Base-by-base conservation (phyloP, 1,284 basidiomycete species). In the Cryptococcus sp. region DNA sequence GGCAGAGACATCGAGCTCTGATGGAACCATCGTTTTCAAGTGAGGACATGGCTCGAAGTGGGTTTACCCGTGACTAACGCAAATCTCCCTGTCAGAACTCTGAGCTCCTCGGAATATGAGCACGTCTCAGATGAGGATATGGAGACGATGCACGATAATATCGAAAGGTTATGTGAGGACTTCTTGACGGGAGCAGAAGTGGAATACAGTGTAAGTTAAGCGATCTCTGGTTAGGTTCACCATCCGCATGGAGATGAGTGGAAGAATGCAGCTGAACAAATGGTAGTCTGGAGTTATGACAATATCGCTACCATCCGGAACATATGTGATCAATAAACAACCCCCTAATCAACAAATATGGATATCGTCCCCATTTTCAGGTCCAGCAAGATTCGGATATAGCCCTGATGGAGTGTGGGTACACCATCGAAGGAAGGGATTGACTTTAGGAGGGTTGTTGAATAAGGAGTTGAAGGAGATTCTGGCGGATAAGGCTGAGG, bases 271-370 rank as follows among this genome's bases (percentile, higher is more conserved):
- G 31, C 32, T n/a, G 23, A 34, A 3, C 38, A 10, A 41, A 41
- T 44, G 31, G 14, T 30, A 90, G 88, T 84, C 86, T 63, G 95
- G 95, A 31, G 95, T 98, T 35, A 79, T 98, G 57, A 98, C 91
- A 2, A 83, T 98, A 50, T 81, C 82, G 48, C 80, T 97, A 15
- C 92, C 89, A 37, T 80, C 83, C 6, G 94, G 94, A 15, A 98
- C 90, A n/a, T 98, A 97, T 79, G 95, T 98, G 43, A 89, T 98
- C 79, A 98, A 98, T 80, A 98, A 98, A 81, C 95, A 98, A 76
- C 95, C 95, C 7, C 95, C 96, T 4, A 98, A 98, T 73, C 92
- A 93, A 77, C 96, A 98, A 76, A 98, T 98, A 70, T 98, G 95
- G 95, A 81, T 98, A 36, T 94, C 90, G 10, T 95, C 91, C 37